These are phyloP conservation scores for Houttuynia cordata DNA, from an alignment of 164 flowering plant genomes.

Conservation along the genomic window DNA sequence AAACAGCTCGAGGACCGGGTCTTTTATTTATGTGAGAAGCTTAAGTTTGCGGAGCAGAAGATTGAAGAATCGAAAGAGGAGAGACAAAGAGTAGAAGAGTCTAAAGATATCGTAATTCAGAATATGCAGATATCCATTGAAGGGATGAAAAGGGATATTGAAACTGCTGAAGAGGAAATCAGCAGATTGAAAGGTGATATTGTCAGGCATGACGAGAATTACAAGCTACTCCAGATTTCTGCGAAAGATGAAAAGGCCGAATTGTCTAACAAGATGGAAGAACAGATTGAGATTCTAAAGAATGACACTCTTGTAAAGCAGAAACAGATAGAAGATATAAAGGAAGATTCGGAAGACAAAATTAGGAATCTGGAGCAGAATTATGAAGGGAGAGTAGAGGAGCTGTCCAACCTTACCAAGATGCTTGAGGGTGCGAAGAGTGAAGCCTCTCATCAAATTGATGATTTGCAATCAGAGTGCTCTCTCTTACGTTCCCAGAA, in stretches of 20 bases:
- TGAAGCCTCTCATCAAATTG: conserved; percentile 23
- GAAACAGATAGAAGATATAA: conserved; percentile 1
- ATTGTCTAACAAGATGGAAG: conserved; percentile 8
- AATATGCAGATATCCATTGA: conserved; percentile 5
- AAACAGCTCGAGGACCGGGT: conserved; percentile 6
- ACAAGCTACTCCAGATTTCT: conserved; percentile 7
- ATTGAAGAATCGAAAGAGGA: conserved; percentile 28
- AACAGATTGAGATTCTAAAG: background rate
- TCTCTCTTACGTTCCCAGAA: conserved; percentile 22
- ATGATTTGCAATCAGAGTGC: conserved; percentile 20
- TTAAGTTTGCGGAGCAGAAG: conserved; percentile 18
- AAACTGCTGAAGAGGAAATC: conserved; percentile 7
- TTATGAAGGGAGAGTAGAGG: conserved; percentile 20
- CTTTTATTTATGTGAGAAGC: conserved; percentile 9
- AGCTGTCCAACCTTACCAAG: conserved; percentile 22
- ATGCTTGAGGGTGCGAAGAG: conserved; percentile 13
- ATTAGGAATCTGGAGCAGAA: conserved; percentile 16
- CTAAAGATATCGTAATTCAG: conserved; percentile 20
- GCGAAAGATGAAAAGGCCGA: conserved; percentile 8
- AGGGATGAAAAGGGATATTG: conserved; percentile 7
- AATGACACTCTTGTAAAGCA: conserved; percentile 2
- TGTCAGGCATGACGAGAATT: conserved; percentile 3
- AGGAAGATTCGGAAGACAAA: background rate
- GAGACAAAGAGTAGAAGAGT: conserved; percentile 12
- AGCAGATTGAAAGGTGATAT: conserved; percentile 8